Base-by-base conservation (phyloP, 2,329 filamentous ascomycete genomes). In the Aspergillus pseudoglaucus region DNA sequence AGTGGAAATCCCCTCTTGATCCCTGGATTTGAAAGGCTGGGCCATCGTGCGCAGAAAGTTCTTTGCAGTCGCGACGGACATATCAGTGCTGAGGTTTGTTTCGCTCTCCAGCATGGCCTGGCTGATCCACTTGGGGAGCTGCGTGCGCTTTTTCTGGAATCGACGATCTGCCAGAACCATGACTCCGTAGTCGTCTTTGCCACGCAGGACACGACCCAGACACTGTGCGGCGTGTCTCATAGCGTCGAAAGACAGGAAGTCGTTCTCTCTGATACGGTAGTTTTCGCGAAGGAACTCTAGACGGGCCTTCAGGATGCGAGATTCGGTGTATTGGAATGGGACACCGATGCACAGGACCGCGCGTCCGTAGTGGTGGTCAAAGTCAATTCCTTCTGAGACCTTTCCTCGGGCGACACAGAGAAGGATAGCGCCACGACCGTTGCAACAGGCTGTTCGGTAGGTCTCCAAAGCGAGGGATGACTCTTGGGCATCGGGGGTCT, bases 141-240 rank as follows among this genome's bases (percentile, higher is more conserved):
- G 94, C 3, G 70, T 77, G 33, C 90, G 79, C 72, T 97, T 97
- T 73, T 93, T 94, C 65, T 89, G 85, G 68, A 96, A 98, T 15
- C 93, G 83, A 38, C 88, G 84, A 67, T 98, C 93, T 2, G 94
- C 93, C 23, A 98, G 77, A 4, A 98, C 91, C 93, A 98, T 98
- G 75, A 98, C 88, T n/a, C 93, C 93, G 68, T 98, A 98, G 69
- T 98, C 93, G 64, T 98, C 94, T 68, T 98, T 98, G 20, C 93
- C 93, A 59, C 93, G 80, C 53, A 98, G 75, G 39, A 98, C 93
- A 64, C 93, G 90, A 12, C 93, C 94, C 1, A 98, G 76, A 62
- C 93, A 98, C 65, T 98, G 93, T 1, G 93, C 91, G 12, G 93
- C 93, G 65, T 98, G 93, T n/a, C 93, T 84, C 91, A 98, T 98